These are phyloP conservation scores for Teratosphaeria gauchensis DNA, from an alignment of 2,329 filamentous ascomycete species.

Conservation along the genomic window DNA sequence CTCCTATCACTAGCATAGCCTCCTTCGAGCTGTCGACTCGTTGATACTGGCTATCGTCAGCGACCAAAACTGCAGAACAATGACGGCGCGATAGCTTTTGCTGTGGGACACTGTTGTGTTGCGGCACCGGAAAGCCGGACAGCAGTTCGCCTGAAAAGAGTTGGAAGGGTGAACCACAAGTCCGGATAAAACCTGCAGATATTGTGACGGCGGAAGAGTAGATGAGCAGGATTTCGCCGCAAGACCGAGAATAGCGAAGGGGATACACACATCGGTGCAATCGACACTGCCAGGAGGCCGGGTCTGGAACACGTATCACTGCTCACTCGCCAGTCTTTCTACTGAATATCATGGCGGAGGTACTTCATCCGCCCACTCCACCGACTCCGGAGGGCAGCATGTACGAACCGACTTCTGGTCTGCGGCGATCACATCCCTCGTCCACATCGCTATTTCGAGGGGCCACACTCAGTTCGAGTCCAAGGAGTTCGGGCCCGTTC, in stretches of 20 bases:
- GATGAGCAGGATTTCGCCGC: neutral
- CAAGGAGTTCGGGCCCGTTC: slow-evolving; percentile 3
- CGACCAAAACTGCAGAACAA: neutral
- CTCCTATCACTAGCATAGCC: neutral
- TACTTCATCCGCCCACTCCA: slow-evolving; percentile 27
- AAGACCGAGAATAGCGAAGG: neutral
- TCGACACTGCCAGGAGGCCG: neutral
- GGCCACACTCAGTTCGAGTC: slow-evolving; percentile 17
- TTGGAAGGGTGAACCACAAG: neutral
- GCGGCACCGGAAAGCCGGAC: neutral
- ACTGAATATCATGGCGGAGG: slow-evolving; percentile 31
- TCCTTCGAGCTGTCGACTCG: neutral
- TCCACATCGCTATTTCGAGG: slow-evolving; percentile 35
- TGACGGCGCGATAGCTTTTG: neutral
- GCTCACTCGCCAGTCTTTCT: neutral
- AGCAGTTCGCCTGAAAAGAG: neutral
- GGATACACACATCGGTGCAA: neutral
- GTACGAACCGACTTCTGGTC: slow-evolving; percentile 31
- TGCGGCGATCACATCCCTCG: slow-evolving; percentile 34
- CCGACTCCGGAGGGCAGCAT: slow-evolving; percentile 33
- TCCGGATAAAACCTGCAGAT: neutral
- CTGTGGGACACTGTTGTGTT: neutral
- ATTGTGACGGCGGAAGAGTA: neutral
- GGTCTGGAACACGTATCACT: neutral
- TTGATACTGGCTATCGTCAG: too few species aligned